Evolutionary conservation across 345 rosid genomes (phyloP).

Genomic region (Hibiscus mutabilis): DNA sequence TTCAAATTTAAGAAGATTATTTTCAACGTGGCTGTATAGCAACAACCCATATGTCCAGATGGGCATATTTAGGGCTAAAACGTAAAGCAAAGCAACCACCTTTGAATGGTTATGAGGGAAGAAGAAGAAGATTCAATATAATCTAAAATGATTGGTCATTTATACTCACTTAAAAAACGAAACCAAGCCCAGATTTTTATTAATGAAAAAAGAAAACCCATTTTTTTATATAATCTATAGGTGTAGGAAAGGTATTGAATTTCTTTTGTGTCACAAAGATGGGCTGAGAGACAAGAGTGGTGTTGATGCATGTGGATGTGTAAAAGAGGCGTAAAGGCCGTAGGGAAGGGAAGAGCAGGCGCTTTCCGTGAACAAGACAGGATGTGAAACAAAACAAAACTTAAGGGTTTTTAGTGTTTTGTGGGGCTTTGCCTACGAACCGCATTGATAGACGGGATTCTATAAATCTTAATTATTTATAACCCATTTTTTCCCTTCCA

Average conservation of each 20-base stretch:
- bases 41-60: not conserved
- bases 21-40: conserved; percentile 8
- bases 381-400: conserved; percentile 25
- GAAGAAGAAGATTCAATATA: not conserved
- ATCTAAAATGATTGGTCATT: not conserved
- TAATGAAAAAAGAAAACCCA: no score
- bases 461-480: not conserved
- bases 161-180: no score
- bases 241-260: not conserved
- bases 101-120: conserved; percentile 12
- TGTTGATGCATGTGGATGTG: conserved; percentile 11
- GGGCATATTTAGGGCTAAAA: conserved; percentile 3
- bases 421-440: conserved; percentile 22
- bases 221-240: no score
- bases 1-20: not conserved
- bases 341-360: conserved; percentile 10
- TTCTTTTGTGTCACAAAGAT: not conserved
- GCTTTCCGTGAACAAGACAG: conserved; percentile 32
- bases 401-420: not conserved
- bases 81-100: conserved; percentile 14
- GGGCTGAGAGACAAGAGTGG: not conserved
- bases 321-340: not conserved
- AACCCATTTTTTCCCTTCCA: not conserved
- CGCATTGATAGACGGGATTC: conserved; percentile 20
- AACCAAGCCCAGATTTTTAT: no score